Percentiles rank a stretch among this genome's conserved stretches.
Conservation (phyloP, 2,329 filamentous ascomycete genomes). For the Fusarium sp. region DNA sequence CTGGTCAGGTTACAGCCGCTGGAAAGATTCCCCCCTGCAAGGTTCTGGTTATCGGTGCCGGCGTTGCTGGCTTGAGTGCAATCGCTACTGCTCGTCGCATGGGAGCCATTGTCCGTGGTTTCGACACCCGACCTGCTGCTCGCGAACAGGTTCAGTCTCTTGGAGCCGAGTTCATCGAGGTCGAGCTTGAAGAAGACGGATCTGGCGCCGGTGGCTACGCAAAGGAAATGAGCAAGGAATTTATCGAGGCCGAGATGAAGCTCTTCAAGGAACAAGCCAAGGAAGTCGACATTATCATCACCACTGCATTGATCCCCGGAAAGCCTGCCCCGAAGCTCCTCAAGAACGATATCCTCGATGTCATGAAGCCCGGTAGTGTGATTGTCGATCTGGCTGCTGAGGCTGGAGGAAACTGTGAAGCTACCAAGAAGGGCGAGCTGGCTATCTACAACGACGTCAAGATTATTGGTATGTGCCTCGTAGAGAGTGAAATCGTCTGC, state of each 20-base stretch:
- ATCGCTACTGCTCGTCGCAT: constrained; percentile 88
- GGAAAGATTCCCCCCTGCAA: constrained; percentile 93
- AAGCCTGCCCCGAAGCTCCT: constrained; percentile 86
- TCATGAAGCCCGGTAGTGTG: constrained; percentile 92
- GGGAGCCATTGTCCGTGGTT: constrained; percentile 90
- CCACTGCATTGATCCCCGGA: constrained; percentile 90
- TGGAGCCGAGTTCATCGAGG: constrained; percentile 90
- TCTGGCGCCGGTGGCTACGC: constrained; percentile 88
- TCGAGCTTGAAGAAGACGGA: constrained; percentile 86
- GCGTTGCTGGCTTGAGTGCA: constrained; percentile 88
- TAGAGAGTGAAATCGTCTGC: background rate
- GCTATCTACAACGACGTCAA: constrained; percentile 81
- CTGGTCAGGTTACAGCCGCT: constrained; percentile 89
- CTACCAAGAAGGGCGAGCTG: constrained; percentile 80
- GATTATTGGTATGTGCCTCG: constrained; percentile 74
- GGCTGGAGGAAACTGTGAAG: constrained; percentile 88
- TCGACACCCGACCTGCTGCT: constrained; percentile 89
- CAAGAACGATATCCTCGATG: constrained; percentile 80
- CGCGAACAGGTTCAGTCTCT: constrained; percentile 92
- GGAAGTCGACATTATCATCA: constrained; percentile 93
- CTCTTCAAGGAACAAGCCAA: constrained; percentile 88
- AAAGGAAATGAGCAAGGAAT: constrained; percentile 95
- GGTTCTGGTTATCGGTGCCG: constrained; percentile 89
- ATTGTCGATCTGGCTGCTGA: constrained; percentile 91
- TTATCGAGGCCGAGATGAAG: constrained; percentile 93